These are phyloP conservation scores for Colletotrichum sp. DNA, from an alignment of 2,329 filamentous ascomycete genomes.

Conservation along the genomic window DNA sequence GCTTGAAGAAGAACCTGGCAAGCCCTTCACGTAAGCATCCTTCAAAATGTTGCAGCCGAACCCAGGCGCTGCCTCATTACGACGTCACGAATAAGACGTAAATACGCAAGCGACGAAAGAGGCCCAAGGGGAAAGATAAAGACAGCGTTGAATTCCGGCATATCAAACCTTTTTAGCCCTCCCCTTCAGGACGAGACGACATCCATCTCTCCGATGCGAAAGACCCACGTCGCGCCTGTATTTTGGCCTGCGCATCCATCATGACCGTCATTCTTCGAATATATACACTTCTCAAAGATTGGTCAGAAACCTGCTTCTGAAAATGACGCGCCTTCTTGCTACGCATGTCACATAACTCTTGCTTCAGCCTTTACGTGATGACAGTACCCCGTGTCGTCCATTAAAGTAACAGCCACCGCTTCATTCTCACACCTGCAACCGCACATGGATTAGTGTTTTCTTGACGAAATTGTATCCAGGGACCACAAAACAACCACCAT, in stretches of 20 bases:
- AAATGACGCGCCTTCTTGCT: background rate
- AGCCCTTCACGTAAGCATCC: rapidly evolving
- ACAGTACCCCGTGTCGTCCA: background rate
- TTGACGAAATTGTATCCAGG: too few species aligned
- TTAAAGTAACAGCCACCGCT: background rate
- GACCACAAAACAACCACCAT: too few species aligned
- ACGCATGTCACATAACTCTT: background rate
- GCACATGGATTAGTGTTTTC: background rate
- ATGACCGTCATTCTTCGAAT: rapidly evolving
- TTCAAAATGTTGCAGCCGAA: rapidly evolving
- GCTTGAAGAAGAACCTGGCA: background rate
- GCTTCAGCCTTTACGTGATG: background rate
- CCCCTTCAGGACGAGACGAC: background rate
- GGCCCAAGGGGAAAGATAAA: rapidly evolving
- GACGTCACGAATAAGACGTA: rapidly evolving
- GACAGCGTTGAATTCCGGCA: rapidly evolving
- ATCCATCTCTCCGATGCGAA: background rate
- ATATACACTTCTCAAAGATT: background rate
- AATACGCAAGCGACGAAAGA: background rate
- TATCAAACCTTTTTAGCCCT: background rate
- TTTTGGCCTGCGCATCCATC: background rate
- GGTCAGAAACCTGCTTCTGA: background rate
- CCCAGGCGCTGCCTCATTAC: background rate
- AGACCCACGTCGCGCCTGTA: background rate
- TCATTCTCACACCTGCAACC: background rate